Evolutionary conservation across 495 filamentous ascomycete genomes (phyloP), one percentile per base, ranked within the genome.

Genomic region (Aspergillus egyptiacus): DNA sequence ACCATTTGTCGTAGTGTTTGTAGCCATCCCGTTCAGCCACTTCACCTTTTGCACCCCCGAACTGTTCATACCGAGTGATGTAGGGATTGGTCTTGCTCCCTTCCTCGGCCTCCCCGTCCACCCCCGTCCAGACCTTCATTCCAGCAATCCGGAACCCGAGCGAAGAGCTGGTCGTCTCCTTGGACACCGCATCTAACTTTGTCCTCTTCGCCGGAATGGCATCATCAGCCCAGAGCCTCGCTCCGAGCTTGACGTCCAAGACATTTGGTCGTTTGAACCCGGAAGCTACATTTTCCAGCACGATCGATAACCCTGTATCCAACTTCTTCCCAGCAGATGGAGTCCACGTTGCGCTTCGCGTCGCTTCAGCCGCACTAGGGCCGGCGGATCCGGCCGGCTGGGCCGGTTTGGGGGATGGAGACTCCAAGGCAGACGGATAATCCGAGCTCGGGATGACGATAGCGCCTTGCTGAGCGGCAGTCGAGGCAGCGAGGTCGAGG

Each of bases 181-280:
- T 75, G 13, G 79, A 78, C 27, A 95, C 84, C 41, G 84, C 80
- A 62, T 96, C 88, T 34, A 98, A 80, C 43, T 87, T 80, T 22
- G 70, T 73, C 23, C 84, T 78, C 71, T 98, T 98, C 40, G 85
- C 80, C 31, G 72, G 65, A 15, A 80, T 79, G 34, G 93, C 89
- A 63, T 86, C 81, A 41, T 91, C 84, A 5, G 86, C 91, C 86
- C 89, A 97, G 17, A 98, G 68, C 42, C 84, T 78, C 22, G 81
- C 77, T 19, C 93, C 93, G 27, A 98, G 80, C 63, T 98, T 98
- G 51, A 95, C 77, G 59, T 98, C 93, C 48, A 98, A 68, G n/a
- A 97, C 89, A 58, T 96, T 96, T 11, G 94, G 87, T 49, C 82
- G 79, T 44, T 76, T 79, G 72, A 89, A 97, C 17, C 87, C 87